These are phyloP conservation scores for Fusarium abutilonis DNA, from an alignment of 2,329 filamentous ascomycete genomes.

Conservation along the genomic window DNA sequence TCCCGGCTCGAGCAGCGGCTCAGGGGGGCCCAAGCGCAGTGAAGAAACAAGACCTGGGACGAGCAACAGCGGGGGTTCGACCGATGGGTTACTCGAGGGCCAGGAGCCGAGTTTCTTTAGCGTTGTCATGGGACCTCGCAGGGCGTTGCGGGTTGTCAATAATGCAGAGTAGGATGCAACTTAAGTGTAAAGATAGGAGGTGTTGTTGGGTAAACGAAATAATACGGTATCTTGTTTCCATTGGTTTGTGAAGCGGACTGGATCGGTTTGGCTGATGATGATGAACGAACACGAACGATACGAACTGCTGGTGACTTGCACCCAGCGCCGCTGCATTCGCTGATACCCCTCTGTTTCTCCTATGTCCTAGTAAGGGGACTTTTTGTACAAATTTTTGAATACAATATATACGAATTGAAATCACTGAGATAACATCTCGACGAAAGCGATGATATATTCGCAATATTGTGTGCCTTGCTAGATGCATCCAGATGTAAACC, in stretches of 20 bases:
- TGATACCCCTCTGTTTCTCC: constrained; percentile 38
- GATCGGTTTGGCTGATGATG: constrained; percentile 4
- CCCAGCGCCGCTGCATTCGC: constrained; percentile 30
- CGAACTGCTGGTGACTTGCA: constrained; percentile 7
- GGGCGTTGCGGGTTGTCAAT: constrained; percentile 76
- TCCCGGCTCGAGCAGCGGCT: constrained; percentile 40
- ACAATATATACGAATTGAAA: not conserved
- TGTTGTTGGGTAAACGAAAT: constrained; percentile 4
- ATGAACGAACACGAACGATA: constrained; percentile 34
- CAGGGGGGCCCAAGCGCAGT: constrained; percentile 36
- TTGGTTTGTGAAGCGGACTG: constrained; percentile 1
- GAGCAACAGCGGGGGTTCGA: constrained; percentile 57
- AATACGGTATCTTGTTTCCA: constrained; percentile 1
- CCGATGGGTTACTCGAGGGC: constrained; percentile 60
- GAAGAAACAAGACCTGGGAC: constrained; percentile 44
- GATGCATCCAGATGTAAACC: not conserved
- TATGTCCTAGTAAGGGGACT: not conserved
- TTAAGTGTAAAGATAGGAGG: not conserved
- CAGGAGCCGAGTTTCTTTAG: constrained; percentile 77
- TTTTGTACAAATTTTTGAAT: constrained; percentile 4
- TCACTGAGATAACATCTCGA: not conserved
- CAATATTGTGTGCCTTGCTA: constrained; percentile 20
- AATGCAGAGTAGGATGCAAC: constrained; percentile 47
- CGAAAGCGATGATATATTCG: constrained; percentile 12
- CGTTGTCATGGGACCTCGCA: constrained; percentile 72